phyloP scores from a whole-genome alignment of 2,329 filamentous ascomycete species.

The Penicillium sp. region DNA sequence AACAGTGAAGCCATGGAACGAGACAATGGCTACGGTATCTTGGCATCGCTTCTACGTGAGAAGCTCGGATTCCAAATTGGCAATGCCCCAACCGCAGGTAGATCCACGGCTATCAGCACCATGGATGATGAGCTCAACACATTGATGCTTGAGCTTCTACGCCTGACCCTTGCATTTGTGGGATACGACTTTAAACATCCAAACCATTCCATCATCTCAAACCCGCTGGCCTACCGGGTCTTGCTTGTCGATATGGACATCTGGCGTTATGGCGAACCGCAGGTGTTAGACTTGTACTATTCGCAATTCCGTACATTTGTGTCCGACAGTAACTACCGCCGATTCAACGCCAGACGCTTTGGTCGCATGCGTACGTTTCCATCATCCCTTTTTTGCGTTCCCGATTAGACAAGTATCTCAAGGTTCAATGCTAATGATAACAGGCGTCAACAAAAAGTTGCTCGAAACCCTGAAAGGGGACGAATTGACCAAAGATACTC shows the following conservation, averaged over 20 bases:
- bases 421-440: slow-evolving; percentile 3
- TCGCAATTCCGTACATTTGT: slow-evolving; percentile 89
- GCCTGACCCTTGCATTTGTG: slow-evolving; percentile 80
- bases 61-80: slow-evolving; percentile 64
- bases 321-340: slow-evolving; percentile 85
- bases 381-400: not conserved
- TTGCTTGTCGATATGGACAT: slow-evolving; percentile 91
- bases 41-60: slow-evolving; percentile 81
- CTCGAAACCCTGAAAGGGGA: slow-evolving; percentile 91
- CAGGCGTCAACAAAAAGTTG: slow-evolving; percentile 87
- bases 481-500: slow-evolving; percentile 71
- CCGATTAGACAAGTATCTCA: slow-evolving; percentile 23
- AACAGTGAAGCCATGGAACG: slow-evolving; percentile 98
- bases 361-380: slow-evolving; percentile 80
- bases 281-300: slow-evolving; percentile 89
- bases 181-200: slow-evolving; percentile 83
- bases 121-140: slow-evolving; percentile 56
- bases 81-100: slow-evolving; percentile 49
- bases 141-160: slow-evolving; percentile 68
- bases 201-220: slow-evolving; percentile 90
- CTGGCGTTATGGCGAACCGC: slow-evolving; percentile 79
- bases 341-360: slow-evolving; percentile 87
- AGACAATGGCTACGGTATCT: slow-evolving; percentile 88
- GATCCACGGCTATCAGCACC: slow-evolving; percentile 44
- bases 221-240: slow-evolving; percentile 91